Base-by-base conservation (phyloP, 2,329 filamentous ascomycete species). In the Cladobotryum protrusum region DNA sequence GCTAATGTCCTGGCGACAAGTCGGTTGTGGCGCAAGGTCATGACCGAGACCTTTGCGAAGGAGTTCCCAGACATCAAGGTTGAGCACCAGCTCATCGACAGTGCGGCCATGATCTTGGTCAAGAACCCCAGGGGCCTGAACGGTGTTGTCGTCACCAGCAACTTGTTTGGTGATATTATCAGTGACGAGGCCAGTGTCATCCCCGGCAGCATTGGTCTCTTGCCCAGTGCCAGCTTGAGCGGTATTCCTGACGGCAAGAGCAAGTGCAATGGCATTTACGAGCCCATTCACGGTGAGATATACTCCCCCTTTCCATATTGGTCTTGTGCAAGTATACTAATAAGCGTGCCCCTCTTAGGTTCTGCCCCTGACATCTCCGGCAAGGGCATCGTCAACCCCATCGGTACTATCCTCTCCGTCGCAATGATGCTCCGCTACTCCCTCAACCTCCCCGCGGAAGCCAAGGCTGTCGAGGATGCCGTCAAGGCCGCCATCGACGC, bases 371-470 rank as follows among this genome's bases (percentile, higher is more conserved):
- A 97, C 64, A 97, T 97, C 62, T 89, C 88, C 2, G 91, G 92
- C 58, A 81, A 95, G 72, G 88, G 88, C 53, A 85, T 96, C 59
- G 90, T 96, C 62, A 95, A 95, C 76, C 92, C 92, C 33, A 78
- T 97, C 53, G 92, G 91, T 45, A 91, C 89, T 48, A 89, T 97
- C 56, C 81, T 97, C 40, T 96, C 90, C 12, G 79, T 95, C 13
- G 89, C 89, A 62, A 96, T 97, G 90, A 88, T 99, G 85, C 79
- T 96, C 63, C 86, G 89, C 64, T 97, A 96, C 77, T 96, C 90
- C 13, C 81, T 97, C 52, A 82, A 83, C 62, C 81, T 91, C 57
- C 83, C 86, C 29, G 77, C 82, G 45, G 85, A 96, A 69, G 87
- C 91, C 33, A 78, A 81, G 54, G 82, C 84, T 45, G 82, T 96